These are phyloP conservation scores for Aspergillus baeticus DNA, from an alignment of 495 filamentous ascomycete genomes.

Conservation along the genomic window DNA sequence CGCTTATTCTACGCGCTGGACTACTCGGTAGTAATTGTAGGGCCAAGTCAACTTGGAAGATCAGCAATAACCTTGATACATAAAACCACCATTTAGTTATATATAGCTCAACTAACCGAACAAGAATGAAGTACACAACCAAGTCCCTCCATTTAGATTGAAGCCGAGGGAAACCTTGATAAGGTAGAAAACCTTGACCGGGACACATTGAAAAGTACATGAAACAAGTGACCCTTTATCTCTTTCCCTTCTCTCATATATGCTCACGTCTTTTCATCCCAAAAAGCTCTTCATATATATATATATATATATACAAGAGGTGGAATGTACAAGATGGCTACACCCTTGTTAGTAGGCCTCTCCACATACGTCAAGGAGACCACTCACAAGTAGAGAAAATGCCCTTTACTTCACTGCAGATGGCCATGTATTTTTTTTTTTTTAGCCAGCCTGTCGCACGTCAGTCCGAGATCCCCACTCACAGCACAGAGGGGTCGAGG, in stretches of 20 bases:
- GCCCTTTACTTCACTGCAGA: background rate
- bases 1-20: too few relatives aligned
- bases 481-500: too few relatives aligned
- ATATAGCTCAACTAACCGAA: too few relatives aligned
- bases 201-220: slow-evolving; percentile 10
- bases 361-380: background rate
- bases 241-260: too few relatives aligned
- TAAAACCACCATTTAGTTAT: too few relatives aligned
- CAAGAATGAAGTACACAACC: background rate
- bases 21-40: too few relatives aligned
- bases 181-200: slow-evolving; percentile 23
- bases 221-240: too few relatives aligned
- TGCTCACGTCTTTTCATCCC: too few relatives aligned
- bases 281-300: too few relatives aligned
- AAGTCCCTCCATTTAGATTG: slow-evolving; percentile 20
- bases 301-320: too few relatives aligned
- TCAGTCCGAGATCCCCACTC: background rate
- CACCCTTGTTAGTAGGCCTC: background rate
- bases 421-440: background rate
- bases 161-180: slow-evolving; percentile 19
- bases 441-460: slow-evolving; percentile 17
- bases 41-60: too few relatives aligned
- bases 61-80: too few relatives aligned
- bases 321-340: background rate
- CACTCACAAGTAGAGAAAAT: slow-evolving; percentile 2